Conservation (phyloP, 139 green algal species). For the Tetradesmus lagerheimii region DNA sequence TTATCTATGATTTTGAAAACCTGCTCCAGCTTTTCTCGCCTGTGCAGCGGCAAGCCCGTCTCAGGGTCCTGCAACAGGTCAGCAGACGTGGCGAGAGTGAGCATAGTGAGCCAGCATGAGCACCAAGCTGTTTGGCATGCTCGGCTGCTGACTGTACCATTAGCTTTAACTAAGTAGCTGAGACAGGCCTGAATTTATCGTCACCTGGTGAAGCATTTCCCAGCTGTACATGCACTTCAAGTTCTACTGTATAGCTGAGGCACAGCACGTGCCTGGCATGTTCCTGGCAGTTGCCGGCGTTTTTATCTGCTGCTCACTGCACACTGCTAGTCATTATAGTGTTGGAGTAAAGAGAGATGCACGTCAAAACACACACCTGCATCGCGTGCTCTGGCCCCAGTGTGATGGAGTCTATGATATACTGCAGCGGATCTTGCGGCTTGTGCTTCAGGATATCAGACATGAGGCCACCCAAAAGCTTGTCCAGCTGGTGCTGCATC, state of each 20-base stretch:
- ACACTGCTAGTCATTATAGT: not conserved
- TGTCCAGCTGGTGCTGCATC: slow-evolving; percentile 30
- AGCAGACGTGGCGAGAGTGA: not conserved
- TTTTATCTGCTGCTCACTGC: not conserved
- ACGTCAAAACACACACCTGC: not conserved
- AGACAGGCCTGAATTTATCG: no score
- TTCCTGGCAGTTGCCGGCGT: not conserved
- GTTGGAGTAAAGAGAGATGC: not conserved
- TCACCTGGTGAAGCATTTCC: no score
- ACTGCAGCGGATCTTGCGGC: slow-evolving; percentile 46
- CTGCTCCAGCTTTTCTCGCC: slow-evolving; percentile 34
- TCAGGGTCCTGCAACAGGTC: slow-evolving; percentile 19
- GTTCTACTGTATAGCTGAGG: no score
- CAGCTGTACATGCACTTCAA: no score
- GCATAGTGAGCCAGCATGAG: not conserved
- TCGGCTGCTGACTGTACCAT: not conserved
- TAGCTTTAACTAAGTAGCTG: no score
- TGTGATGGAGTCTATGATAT: slow-evolving; percentile 38
- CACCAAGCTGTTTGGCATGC: not conserved
- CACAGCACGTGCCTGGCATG: not conserved
- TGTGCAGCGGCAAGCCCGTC: slow-evolving; percentile 39
- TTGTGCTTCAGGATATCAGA: slow-evolving; percentile 18
- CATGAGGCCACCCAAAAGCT: slow-evolving; percentile 22
- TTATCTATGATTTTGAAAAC: slow-evolving; percentile 51
- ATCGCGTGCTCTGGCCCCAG: slow-evolving; percentile 39